Base-by-base conservation (phyloP, 1,284 basidiomycete species). In the Trichosporon sp. region DNA sequence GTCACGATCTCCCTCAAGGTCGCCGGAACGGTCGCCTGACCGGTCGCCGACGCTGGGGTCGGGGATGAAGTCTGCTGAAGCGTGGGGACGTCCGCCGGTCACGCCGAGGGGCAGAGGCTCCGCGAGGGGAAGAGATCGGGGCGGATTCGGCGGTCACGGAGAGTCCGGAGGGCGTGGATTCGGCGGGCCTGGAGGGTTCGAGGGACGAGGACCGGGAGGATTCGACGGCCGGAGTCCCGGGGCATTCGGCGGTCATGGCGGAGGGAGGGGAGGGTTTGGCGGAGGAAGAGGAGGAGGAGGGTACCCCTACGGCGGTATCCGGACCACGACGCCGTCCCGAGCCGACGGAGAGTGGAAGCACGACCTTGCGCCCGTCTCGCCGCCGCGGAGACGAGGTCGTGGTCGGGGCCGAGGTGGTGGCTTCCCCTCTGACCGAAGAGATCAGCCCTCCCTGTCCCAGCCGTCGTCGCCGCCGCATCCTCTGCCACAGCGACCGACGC, bases 381-480 rank as follows among this genome's bases (percentile, higher is more conserved):
- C 27, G 13, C 49, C 49, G 11, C n/a, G 13, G 16, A 10, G 49
- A 16, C 27, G 49, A 27, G 14, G 21, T 14, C 3, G 25, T 2
- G 14, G 49, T 8, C 25, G 49, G 2, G 16, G 49, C 27, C 10
- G 46, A 7, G 46, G 46, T 2, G 49, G 25, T 16, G 49, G 49
- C 4, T 54, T 54, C 49, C 49, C 49, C 2, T 29, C 49, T 16
- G 49, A 29, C 25, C 27, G 16, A 27, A 19, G 49, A 9, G 70
- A 69, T 56, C 70, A n/a, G n/a, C n/a, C n/a, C n/a, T n/a, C n/a
- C n/a, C n/a, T n/a, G n/a, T n/a, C 73, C 6, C 74, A 76, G 63
- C 73, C 74, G 19, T 11, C 32, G 8, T 4, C 36, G 19, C 40
- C 4, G 7, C 2, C 40, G 6, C 7, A 21, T n/a, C n/a, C n/a